A percentile compares a stretch with the other conserved stretches of the same genome.
These are phyloP conservation scores for Flaveria ramosissima DNA, from an alignment of 129 eudicot species.

Conservation along the genomic window DNA sequence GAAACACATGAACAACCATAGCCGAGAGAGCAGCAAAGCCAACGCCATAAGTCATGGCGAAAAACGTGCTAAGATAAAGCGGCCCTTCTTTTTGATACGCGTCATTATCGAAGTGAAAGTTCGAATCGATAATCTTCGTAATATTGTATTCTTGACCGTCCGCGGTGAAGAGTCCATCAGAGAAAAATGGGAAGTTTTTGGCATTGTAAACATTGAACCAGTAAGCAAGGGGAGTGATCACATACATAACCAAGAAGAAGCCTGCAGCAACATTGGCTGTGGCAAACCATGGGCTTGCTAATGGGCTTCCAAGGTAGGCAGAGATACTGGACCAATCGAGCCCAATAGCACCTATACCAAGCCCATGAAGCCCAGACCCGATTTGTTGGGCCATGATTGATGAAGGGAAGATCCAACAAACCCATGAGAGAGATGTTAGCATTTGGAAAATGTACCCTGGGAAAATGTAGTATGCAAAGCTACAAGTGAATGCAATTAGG, in stretches of 20 bases:
- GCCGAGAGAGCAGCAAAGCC: constrained; percentile 93
- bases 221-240: constrained; percentile 73
- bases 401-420: constrained; percentile 88
- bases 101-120: constrained; percentile 67
- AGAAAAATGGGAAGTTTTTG: constrained; percentile 78
- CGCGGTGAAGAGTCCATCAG: constrained; percentile 59
- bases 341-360: constrained; percentile 80
- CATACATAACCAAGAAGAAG: constrained; percentile 83
- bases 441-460: constrained; percentile 91
- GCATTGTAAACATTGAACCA: constrained; percentile 85
- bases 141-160: constrained; percentile 77
- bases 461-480: constrained; percentile 86
- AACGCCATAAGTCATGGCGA: constrained; percentile 94
- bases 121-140: constrained; percentile 64
- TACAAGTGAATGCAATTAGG: constrained; percentile 77
- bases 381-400: constrained; percentile 87
- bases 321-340: constrained; percentile 90
- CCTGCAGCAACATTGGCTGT: constrained; percentile 97
- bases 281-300: constrained; percentile 99
- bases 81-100: constrained; percentile 77
- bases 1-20: constrained; percentile 74
- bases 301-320: constrained; percentile 87
- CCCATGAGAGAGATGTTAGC: constrained; percentile 93
- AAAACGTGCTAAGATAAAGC: constrained; percentile 86
- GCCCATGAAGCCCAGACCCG: constrained; percentile 85